phyloP scores from a whole-genome alignment of 495 filamentous ascomycete genomes.

The Hyphodiscus hymeniophilus region DNA sequence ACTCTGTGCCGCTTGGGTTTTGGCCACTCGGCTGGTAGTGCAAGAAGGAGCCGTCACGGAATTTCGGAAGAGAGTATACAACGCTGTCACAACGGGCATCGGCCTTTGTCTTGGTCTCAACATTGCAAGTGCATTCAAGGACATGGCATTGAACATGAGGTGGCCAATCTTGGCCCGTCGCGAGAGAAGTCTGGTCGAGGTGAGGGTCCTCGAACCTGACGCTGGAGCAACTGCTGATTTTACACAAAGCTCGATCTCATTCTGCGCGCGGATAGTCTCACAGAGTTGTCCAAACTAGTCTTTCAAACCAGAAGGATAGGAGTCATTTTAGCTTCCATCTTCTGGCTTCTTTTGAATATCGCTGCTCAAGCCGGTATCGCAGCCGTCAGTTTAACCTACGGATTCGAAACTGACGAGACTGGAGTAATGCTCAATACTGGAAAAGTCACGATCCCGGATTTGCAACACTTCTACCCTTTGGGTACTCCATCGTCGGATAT shows the following conservation, averaged over 20 bases:
- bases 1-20: slow-evolving; percentile 12
- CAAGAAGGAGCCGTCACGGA: slow-evolving; percentile 9
- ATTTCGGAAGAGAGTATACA: slow-evolving; percentile 16
- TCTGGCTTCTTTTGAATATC: slow-evolving; percentile 20
- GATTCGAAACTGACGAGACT: slow-evolving; percentile 7
- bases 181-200: slow-evolving; percentile 19
- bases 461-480: slow-evolving; percentile 15
- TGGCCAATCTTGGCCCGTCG: slow-evolving; percentile 19
- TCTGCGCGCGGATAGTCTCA: slow-evolving; percentile 17
- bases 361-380: slow-evolving; percentile 22
- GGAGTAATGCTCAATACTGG: background rate
- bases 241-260: slow-evolving; percentile 18
- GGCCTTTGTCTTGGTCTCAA: slow-evolving; percentile 23
- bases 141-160: slow-evolving; percentile 24
- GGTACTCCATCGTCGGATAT: background rate
- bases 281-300: slow-evolving; percentile 9
- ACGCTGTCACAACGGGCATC: slow-evolving; percentile 21
- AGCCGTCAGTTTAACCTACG: slow-evolving; percentile 19
- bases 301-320: slow-evolving; percentile 5
- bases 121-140: slow-evolving; percentile 25
- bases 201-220: too few relatives aligned
- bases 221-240: background rate
- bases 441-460: slow-evolving; percentile 12
- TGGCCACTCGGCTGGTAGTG: slow-evolving; percentile 8
- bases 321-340: slow-evolving; percentile 10